Base-by-base conservation (phyloP, 768 basidiomycete genomes). In the Leccinum subgranulosum region DNA sequence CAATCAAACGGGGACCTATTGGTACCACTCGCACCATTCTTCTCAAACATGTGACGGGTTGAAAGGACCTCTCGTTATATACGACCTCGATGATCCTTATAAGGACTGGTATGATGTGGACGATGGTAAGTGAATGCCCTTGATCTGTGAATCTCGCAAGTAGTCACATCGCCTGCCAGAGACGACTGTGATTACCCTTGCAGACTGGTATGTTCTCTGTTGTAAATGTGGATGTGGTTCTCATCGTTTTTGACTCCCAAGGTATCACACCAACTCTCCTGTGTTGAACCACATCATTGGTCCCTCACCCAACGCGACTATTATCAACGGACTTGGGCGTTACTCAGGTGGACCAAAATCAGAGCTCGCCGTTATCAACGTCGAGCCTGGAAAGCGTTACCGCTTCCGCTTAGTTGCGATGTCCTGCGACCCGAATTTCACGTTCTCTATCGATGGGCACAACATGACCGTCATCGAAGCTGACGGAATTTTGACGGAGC, bases 381-480 rank as follows among this genome's bases (percentile, higher is more conserved):
- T 81, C 27, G 52, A 67, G 10, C 53, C 65, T n/a, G 71, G 73
- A n/a, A 67, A 68, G 29, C 71, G 76, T 10, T 81, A 82, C 59
- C 77, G 81, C 21, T 74, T 82, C 71, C 79, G 82, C 33, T 60
- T 83, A 29, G 70, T 82, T 3, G 72, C 70, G 25, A 77, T 80
- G 31, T 73, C 77, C 4, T 82, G 81, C 60, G 75, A 78, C 50
- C 75, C 79, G 2, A 69, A 73, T 59, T 79, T 68, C 55, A 33
- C 55, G 0, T 81, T 83, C 61, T 78, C 79, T 6, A 78, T 82
- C 46, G 80, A 81, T 53, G 71, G 73, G 1, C 81, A 82, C 55
- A 69, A 56, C n/a, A 51, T 80, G 67, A 68, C 70, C 15, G 58
- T 72, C 43, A 68, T 66, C n/a, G 82, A 84, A 60, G 77, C 73